A percentile compares a stretch with the other conserved stretches of the same genome.
Evolutionary conservation across 2,329 filamentous ascomycete genomes (phyloP).

Genomic region (Leptographium flavum): DNA sequence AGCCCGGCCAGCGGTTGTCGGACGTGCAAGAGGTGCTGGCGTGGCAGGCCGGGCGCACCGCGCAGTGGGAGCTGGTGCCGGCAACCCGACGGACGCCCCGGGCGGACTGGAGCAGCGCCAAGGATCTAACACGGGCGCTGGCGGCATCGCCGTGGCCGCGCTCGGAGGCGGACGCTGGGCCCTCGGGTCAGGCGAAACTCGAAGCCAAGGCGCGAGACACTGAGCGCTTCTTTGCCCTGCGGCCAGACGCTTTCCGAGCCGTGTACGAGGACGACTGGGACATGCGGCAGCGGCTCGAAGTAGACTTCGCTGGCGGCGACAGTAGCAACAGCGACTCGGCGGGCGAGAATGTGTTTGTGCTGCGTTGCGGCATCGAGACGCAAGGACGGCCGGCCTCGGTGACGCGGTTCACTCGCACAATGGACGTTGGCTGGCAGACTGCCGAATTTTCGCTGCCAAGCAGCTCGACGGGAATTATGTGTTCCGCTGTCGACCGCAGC

Average conservation of each 20-base stretch:
- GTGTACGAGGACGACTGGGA: conserved; percentile 70
- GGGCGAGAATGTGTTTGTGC: conserved; percentile 63
- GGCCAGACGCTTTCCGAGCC: conserved; percentile 64
- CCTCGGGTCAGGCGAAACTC: conserved; percentile 55
- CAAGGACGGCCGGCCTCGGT: conserved; percentile 25
- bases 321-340: conserved; percentile 21
- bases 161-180: conserved; percentile 61
- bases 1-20: neutral
- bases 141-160: conserved; percentile 57
- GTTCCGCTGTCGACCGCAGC: conserved; percentile 61
- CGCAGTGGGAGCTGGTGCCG: conserved; percentile 71
- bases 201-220: conserved; percentile 68
- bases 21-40: conserved; percentile 31
- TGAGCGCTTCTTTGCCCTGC: conserved; percentile 57
- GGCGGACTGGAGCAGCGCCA: conserved; percentile 59
- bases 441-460: conserved; percentile 40
- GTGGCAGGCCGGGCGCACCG: conserved; percentile 68
- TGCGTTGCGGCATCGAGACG: conserved; percentile 48
- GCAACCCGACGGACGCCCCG: conserved; percentile 57
- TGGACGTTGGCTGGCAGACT: conserved; percentile 50
- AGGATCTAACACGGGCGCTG: conserved; percentile 43
- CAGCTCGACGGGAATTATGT: conserved; percentile 46
- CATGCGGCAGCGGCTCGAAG: conserved; percentile 72
- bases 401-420: conserved; percentile 25
- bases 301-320: conserved; percentile 71